Percentiles rank a stretch among this genome's conserved stretches.
phyloP scores from a whole-genome alignment of 2,329 filamentous ascomycete species.

The Clonostachys chloroleuca region DNA sequence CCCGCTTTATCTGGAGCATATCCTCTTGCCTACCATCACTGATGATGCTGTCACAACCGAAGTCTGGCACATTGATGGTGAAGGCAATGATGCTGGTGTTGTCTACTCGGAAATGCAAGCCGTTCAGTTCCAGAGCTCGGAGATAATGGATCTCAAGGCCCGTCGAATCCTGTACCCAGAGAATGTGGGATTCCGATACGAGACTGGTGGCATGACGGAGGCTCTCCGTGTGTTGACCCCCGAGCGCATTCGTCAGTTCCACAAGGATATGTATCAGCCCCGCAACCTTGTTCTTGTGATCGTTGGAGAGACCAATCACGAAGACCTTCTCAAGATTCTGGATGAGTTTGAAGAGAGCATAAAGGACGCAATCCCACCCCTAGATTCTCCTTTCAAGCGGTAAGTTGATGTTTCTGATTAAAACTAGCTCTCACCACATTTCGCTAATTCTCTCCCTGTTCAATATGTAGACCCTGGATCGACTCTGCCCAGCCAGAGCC shows the following conservation, averaged over 20 bases:
- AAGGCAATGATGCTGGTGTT: constrained; percentile 91
- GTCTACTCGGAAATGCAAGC: constrained; percentile 99
- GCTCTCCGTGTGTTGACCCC: constrained; percentile 80
- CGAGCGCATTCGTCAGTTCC: constrained; percentile 89
- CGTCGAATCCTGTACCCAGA: constrained; percentile 81
- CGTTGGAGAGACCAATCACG: constrained; percentile 86
- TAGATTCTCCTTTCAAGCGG: constrained; percentile 72
- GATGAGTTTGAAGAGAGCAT: constrained; percentile 88
- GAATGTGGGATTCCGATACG: constrained; percentile 88
- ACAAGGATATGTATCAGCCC: constrained; percentile 96
- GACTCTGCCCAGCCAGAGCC: constrained; percentile 76
- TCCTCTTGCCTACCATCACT: constrained; percentile 85
- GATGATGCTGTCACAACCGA: constrained; percentile 93
- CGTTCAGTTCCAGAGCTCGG: constrained; percentile 76
- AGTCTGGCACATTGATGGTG: constrained; percentile 91
- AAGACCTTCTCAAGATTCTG: constrained; percentile 73
- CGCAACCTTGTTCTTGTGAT: constrained; percentile 90
- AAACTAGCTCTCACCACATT: background rate
- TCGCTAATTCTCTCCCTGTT: background rate
- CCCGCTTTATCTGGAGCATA: constrained; percentile 91
- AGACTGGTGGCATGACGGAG: constrained; percentile 97
- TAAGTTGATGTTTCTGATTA: constrained; percentile 8
- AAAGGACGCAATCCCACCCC: constrained; percentile 71
- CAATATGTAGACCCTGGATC: constrained; percentile 77
- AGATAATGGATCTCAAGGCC: constrained; percentile 83